Percentiles rank a stretch among this genome's conserved stretches.
Conservation (phyloP, 1,284 basidiomycete species). For the Ceratobasidium sp. region DNA sequence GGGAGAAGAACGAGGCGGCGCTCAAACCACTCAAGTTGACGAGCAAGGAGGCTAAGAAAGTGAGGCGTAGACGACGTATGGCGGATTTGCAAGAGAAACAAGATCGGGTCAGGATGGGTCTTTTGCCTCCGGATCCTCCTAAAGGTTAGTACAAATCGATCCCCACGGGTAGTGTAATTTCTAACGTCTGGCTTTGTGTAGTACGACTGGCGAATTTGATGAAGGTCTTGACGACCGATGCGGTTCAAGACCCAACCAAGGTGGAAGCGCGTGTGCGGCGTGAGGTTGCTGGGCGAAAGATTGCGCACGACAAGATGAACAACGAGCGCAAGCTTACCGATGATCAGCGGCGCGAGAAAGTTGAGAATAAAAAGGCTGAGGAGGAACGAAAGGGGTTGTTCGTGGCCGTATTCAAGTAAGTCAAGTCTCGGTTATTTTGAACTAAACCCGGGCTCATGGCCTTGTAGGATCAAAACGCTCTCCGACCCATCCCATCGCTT, state of each 20-base stretch:
- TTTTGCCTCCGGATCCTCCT: conserved; percentile 94
- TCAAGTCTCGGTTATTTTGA: conserved; percentile 52
- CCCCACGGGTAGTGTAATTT: background rate
- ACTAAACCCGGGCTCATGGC: conserved; percentile 4
- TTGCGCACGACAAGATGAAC: conserved; percentile 94
- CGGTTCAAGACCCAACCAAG: conserved; percentile 96
- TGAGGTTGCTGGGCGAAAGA: conserved; percentile 91
- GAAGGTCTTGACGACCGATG: conserved; percentile 97
- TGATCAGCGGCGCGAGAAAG: conserved; percentile 89
- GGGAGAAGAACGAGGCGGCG: conserved; percentile 82
- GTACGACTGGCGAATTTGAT: conserved; percentile 97
- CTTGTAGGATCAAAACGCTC: conserved; percentile 82
- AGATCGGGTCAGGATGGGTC: conserved; percentile 95
- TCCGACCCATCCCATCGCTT: conserved; percentile 95
- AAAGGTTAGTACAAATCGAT: conserved; percentile 73
- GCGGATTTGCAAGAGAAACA: conserved; percentile 95
- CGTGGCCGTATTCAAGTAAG: conserved; percentile 91
- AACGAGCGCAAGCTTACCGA: conserved; percentile 90
- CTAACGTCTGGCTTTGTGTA: conserved; percentile 57
- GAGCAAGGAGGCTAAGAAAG: conserved; percentile 97
- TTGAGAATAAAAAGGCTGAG: conserved; percentile 84
- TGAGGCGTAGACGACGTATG: conserved; percentile 89
- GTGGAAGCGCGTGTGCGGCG: conserved; percentile 95
- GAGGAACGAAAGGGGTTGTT: conserved; percentile 91
- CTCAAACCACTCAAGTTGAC: conserved; percentile 91